Evolutionary conservation across 2,329 filamentous ascomycete species (phyloP), one percentile per base, ranked within the genome.

Genomic region (Epichloe bromicola): DNA sequence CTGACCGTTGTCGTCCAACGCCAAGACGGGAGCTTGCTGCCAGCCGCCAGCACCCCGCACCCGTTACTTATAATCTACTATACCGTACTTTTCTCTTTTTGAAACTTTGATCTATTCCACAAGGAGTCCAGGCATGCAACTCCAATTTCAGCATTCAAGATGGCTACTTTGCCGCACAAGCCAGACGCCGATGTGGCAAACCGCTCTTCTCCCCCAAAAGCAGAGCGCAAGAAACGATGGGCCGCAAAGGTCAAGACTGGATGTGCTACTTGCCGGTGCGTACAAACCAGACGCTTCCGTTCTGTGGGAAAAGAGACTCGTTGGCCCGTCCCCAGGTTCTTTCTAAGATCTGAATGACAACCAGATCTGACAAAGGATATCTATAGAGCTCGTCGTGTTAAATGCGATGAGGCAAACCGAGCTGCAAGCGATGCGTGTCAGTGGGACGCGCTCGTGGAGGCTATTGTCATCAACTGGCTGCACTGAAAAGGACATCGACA

Each of bases 211-310:
- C 33, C 33, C 41, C 19, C 6, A 34, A 40, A 30, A 20, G 10
- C 43, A 34, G 19, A 37, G 42, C 42, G 48, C 42, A 46, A 46
- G 42, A 50, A 53, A 33, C 39, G 46, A 20, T 53, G 41, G 48
- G 48, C 51, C 11, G 20, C 48, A 19, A 50, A 53, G 15, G 51
- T 53, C 48, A 52, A 52, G 41, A 52, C 50, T 23, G 50, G 46
- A n/a, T 52, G 46, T 43, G 34, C 23, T 47, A 52, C 51, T 46
- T 53, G 51, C 33, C 48, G 51, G 48, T 50, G 30, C 37, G 51
- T 48, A 15, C 19, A 23, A 38, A 30, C 33, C 15, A 23, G 30
- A 30, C 20, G n/a, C 11, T 41, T 39, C 19, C 46, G 6, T 42
- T n/a, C 17, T 14, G 10, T 40, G 12, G 15, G 15, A 2, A 30